These are phyloP conservation scores for Papiliotrema flavescens DNA, from an alignment of 1,284 basidiomycete species.

Conservation along the genomic window DNA sequence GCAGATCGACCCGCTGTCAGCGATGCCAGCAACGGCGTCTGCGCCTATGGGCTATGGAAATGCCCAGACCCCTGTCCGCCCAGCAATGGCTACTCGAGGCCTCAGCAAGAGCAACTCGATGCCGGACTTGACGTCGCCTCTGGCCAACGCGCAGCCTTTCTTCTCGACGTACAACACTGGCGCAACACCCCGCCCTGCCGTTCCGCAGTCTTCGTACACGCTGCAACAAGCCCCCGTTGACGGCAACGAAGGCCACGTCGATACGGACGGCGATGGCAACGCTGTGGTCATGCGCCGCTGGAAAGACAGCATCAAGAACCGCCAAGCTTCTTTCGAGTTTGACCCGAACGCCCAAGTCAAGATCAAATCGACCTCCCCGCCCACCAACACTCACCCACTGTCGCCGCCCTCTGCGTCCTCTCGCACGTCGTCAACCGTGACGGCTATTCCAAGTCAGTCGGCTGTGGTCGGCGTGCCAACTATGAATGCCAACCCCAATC, in stretches of 20 bases:
- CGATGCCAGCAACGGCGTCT: no score
- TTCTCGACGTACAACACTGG: conserved; percentile 20
- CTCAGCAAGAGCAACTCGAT: conserved; percentile 42
- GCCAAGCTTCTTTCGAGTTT: conserved; percentile 34
- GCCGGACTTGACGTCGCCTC: conserved; percentile 37
- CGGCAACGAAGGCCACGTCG: conserved; percentile 7
- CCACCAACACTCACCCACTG: neutral
- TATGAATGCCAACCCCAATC: conserved; percentile 1
- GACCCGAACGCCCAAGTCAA: conserved; percentile 14
- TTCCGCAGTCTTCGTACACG: conserved; percentile 16
- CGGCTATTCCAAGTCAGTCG: neutral
- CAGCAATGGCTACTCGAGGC: conserved; percentile 20
- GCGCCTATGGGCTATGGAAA: neutral
- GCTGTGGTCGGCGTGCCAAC: neutral
- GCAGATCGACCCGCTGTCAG: neutral
- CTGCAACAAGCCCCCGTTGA: conserved; percentile 7
- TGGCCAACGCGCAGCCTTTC: conserved; percentile 11
- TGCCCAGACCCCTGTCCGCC: conserved; percentile 21
- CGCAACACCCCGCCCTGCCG: conserved; percentile 20
- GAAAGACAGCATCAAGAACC: conserved; percentile 37
- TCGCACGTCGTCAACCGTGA: neutral
- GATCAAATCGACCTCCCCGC: conserved; percentile 8
- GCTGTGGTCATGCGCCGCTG: conserved; percentile 21
- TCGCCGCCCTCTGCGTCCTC: no score
- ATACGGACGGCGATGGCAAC: conserved; percentile 14